phyloP scores from a whole-genome alignment of 2,329 filamentous ascomycete species.

The Beauveria pseudobassiana region DNA sequence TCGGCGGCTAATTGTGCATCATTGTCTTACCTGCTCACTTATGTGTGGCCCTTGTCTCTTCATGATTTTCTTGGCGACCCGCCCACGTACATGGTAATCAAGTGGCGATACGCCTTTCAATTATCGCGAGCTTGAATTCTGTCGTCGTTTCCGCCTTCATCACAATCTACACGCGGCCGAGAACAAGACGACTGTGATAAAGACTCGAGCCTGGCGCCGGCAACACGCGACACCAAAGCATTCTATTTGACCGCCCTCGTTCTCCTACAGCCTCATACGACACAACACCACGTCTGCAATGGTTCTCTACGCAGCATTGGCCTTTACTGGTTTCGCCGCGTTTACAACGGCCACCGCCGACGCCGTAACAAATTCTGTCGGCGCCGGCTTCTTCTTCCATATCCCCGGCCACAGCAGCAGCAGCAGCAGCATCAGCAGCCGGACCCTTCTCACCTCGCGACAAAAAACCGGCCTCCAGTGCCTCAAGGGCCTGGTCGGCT shows the following conservation, averaged over 20 bases:
- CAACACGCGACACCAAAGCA: no score
- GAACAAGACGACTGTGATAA: background rate
- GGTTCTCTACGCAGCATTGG: background rate
- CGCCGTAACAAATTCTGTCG: background rate
- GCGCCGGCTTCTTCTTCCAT: background rate
- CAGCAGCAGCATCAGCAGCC: background rate
- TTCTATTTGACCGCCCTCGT: no score
- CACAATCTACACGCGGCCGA: no score
- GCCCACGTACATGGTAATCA: background rate
- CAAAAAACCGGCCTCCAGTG: background rate
- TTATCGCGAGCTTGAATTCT: background rate
- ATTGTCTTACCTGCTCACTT: background rate
- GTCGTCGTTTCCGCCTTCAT: no score
- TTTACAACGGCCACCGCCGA: background rate
- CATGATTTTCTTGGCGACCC: background rate
- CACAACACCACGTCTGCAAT: background rate
- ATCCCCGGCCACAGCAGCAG: background rate
- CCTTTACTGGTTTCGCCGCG: background rate
- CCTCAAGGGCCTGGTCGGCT: background rate
- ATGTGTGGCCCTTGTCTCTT: background rate
- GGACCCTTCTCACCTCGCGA: background rate
- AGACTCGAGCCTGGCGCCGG: background rate
- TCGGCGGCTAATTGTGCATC: background rate
- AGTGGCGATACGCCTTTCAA: background rate
- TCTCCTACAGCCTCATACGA: background rate